Evolutionary conservation across 306 rosid genomes (phyloP).

Genomic region (Sphenostylis stenocarpa): DNA sequence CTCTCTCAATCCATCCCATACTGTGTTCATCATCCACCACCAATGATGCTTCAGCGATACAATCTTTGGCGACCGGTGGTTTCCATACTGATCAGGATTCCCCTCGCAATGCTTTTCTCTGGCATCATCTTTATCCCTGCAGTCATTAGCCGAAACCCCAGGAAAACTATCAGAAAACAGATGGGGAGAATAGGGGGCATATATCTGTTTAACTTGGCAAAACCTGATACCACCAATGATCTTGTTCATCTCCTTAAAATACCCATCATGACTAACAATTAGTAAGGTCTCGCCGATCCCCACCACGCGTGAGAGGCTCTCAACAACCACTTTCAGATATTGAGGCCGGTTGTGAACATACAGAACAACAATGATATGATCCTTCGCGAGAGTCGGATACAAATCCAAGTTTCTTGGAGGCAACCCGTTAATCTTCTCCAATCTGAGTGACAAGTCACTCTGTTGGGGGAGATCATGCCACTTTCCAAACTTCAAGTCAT

Average conservation of each 20-base stretch:
- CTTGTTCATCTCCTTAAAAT: constrained; percentile 81
- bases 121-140: constrained; percentile 61
- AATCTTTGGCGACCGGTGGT: constrained; percentile 80
- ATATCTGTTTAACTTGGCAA: constrained; percentile 92
- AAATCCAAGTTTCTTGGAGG: constrained; percentile 85
- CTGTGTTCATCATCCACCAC: constrained; percentile 99
- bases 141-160: constrained; percentile 67
- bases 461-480: constrained; percentile 58
- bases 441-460: constrained; percentile 57
- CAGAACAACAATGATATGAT: constrained; percentile 70
- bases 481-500: constrained; percentile 31
- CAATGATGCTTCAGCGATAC: constrained; percentile 97
- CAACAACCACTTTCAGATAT: constrained; percentile 71
- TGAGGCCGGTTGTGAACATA: constrained; percentile 94
- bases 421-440: constrained; percentile 63
- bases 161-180: constrained; percentile 72
- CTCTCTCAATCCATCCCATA: constrained; percentile 93
- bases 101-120: constrained; percentile 53
- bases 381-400: constrained; percentile 64
- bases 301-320: constrained; percentile 73
- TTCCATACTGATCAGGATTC: constrained; percentile 89
- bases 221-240: constrained; percentile 64
- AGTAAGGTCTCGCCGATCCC: constrained; percentile 89
- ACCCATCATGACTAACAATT: constrained; percentile 92
- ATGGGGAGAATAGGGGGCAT: constrained; percentile 90